These are phyloP conservation scores for Hirschioporus abietinus DNA, from an alignment of 768 basidiomycete species.

Conservation along the genomic window DNA sequence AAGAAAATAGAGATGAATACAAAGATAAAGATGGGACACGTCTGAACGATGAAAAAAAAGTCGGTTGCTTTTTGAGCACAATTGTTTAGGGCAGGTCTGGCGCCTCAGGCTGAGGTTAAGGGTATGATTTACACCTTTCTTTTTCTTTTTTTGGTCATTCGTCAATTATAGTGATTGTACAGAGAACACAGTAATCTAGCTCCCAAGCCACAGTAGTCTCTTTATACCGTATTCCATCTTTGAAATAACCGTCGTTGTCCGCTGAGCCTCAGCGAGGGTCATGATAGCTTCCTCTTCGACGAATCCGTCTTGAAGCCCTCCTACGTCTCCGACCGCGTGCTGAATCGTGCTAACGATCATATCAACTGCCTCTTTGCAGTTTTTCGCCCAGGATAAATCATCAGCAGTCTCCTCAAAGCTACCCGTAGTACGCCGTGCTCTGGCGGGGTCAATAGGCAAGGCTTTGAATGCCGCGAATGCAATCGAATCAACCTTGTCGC, in stretches of 20 bases:
- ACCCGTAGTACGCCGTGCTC: constrained; percentile 40
- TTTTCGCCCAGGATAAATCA: constrained; percentile 54
- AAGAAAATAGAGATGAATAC: no score
- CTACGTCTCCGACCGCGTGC: constrained; percentile 61
- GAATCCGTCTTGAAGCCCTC: constrained; percentile 42
- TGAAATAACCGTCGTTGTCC: constrained; percentile 79
- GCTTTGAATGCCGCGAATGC: constrained; percentile 76
- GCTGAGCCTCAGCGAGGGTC: constrained; percentile 78
- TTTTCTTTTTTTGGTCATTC: not conserved
- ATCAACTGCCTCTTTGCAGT: constrained; percentile 73
- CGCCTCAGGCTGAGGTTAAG: not conserved
- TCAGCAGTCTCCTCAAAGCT: constrained; percentile 54
- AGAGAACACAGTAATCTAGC: constrained; percentile 28
- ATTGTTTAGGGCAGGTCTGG: not conserved
- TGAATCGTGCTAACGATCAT: constrained; percentile 67
- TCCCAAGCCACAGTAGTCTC: constrained; percentile 82
- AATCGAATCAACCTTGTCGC: constrained; percentile 23
- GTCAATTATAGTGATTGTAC: not conserved
- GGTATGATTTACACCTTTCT: no score
- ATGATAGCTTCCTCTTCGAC: constrained; percentile 71
- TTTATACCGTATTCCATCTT: constrained; percentile 95
- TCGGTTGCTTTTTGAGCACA: not conserved
- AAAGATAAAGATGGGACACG: not conserved
- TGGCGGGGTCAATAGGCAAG: constrained; percentile 63
- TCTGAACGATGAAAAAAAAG: not conserved